These are phyloP conservation scores for Acorus gramineus DNA, from an alignment of 106 monocot genomes.

Conservation along the genomic window DNA sequence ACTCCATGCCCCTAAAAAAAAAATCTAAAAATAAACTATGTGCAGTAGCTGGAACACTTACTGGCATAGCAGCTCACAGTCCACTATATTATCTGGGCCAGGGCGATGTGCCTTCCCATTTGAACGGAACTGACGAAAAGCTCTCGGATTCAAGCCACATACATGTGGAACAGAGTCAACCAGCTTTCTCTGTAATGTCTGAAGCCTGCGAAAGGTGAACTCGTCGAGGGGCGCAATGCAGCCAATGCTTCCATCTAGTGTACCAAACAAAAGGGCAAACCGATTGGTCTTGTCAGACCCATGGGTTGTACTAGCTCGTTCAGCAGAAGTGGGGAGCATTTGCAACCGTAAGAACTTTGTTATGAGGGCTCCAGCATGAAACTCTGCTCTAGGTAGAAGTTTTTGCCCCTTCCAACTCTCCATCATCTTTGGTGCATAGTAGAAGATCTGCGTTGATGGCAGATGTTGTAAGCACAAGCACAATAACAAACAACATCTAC, in stretches of 20 bases:
- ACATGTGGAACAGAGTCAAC: conserved; percentile 81
- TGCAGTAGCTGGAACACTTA: conserved; percentile 33
- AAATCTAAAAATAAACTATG: no score
- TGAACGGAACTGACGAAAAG: conserved; percentile 71
- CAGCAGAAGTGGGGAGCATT: conserved; percentile 58
- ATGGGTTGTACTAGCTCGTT: conserved; percentile 24
- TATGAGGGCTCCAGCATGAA: conserved; percentile 81
- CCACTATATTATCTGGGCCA: conserved; percentile 87
- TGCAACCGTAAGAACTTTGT: conserved; percentile 88
- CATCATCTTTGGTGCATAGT: conserved; percentile 90
- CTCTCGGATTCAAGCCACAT: conserved; percentile 80
- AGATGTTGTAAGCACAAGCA: not conserved
- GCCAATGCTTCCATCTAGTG: conserved; percentile 91
- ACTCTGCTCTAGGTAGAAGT: conserved; percentile 81
- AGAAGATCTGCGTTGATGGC: conserved; percentile 59
- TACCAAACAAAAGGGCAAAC: conserved; percentile 83
- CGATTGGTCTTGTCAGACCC: conserved; percentile 81
- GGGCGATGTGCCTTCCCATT: conserved; percentile 87
- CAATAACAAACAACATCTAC: not conserved
- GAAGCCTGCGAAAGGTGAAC: conserved; percentile 77
- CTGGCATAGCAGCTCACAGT: conserved; percentile 80
- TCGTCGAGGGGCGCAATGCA: conserved; percentile 95
- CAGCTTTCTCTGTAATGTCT: conserved; percentile 69
- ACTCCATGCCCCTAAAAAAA: no score
- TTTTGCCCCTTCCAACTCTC: conserved; percentile 99